Conservation (phyloP, 495 filamentous ascomycete species). For the Aspergillus cristatus region DNA sequence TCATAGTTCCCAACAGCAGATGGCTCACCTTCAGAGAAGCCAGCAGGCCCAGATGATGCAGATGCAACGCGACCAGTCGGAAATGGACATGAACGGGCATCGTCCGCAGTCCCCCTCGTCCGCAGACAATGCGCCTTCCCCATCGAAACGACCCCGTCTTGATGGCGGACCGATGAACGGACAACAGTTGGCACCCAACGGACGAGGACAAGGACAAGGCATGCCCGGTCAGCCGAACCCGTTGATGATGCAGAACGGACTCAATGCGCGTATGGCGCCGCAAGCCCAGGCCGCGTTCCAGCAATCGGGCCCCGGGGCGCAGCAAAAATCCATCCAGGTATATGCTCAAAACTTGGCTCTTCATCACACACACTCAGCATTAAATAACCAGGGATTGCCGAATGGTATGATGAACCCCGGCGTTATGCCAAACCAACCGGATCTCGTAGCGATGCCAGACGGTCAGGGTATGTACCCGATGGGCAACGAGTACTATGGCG, state of each 20-base stretch:
- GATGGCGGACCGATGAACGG: constrained; percentile 66
- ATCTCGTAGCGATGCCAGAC: constrained; percentile 72
- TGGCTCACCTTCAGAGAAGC: constrained; percentile 60
- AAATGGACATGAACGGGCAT: constrained; percentile 77
- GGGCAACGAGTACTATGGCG: constrained; percentile 56
- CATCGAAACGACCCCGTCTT: constrained; percentile 83
- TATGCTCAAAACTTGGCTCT: constrained; percentile 76
- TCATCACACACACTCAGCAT: constrained; percentile 56
- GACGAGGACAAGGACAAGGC: constrained; percentile 59
- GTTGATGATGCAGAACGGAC: constrained; percentile 65
- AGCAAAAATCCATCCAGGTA: constrained; percentile 74
- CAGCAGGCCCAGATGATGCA: constrained; percentile 56
- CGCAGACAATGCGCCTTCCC: constrained; percentile 82
- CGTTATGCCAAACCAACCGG: constrained; percentile 59
- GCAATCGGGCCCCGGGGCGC: constrained; percentile 45
- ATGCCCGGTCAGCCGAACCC: constrained; percentile 66
- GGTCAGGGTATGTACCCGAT: constrained; percentile 44
- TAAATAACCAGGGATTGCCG: constrained; percentile 63
- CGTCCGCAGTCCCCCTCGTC: constrained; percentile 74
- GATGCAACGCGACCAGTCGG: constrained; percentile 79
- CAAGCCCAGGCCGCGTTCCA: constrained; percentile 70
- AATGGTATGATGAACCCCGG: constrained; percentile 51
- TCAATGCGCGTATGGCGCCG: constrained; percentile 65
- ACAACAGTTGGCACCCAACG: constrained; percentile 71
- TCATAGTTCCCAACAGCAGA: constrained; percentile 36